A percentile compares a stretch with the other conserved stretches of the same genome.
phyloP scores from a whole-genome alignment of 495 filamentous ascomycete genomes.

The Elasticomyces elasticus region DNA sequence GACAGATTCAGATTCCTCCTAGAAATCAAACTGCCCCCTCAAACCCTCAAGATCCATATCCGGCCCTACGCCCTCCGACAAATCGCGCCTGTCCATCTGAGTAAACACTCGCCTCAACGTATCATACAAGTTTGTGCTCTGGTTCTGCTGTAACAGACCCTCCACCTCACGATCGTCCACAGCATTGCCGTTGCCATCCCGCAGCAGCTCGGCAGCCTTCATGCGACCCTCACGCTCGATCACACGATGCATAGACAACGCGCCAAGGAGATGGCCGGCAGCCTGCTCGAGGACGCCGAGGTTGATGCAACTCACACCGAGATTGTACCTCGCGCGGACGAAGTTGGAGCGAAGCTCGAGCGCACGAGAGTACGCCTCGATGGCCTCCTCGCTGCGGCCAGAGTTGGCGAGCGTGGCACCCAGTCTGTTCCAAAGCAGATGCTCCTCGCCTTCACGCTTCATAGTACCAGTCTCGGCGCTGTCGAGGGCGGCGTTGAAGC shows the following conservation, averaged over 20 bases:
- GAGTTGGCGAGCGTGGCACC: conserved; percentile 94
- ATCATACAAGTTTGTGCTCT: conserved; percentile 92
- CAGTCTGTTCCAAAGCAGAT: conserved; percentile 95
- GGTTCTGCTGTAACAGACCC: conserved; percentile 77
- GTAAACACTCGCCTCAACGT: conserved; percentile 85
- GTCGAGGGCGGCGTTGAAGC: conserved; percentile 82
- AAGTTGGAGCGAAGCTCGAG: conserved; percentile 86
- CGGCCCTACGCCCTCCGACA: conserved; percentile 73
- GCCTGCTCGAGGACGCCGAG: conserved; percentile 91
- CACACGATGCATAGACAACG: conserved; percentile 91
- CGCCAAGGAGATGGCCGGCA: conserved; percentile 86
- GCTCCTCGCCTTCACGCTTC: conserved; percentile 67
- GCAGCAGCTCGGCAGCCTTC: conserved; percentile 53
- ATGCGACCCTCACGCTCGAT: conserved; percentile 78
- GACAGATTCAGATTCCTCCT: conserved; percentile 18
- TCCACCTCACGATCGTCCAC: conserved; percentile 62
- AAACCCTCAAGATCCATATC: conserved; percentile 90
- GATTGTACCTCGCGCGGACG: conserved; percentile 90
- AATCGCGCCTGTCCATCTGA: conserved; percentile 82
- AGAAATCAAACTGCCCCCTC: conserved; percentile 71
- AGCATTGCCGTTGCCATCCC: conserved; percentile 26
- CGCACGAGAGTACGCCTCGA: conserved; percentile 89
- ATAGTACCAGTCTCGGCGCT: conserved; percentile 65
- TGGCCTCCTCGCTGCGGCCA: conserved; percentile 86
- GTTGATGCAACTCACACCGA: conserved; percentile 94